Evolutionary conservation across 1,284 basidiomycete genomes (phyloP).

Genomic region (Nidula niveotomentosa): DNA sequence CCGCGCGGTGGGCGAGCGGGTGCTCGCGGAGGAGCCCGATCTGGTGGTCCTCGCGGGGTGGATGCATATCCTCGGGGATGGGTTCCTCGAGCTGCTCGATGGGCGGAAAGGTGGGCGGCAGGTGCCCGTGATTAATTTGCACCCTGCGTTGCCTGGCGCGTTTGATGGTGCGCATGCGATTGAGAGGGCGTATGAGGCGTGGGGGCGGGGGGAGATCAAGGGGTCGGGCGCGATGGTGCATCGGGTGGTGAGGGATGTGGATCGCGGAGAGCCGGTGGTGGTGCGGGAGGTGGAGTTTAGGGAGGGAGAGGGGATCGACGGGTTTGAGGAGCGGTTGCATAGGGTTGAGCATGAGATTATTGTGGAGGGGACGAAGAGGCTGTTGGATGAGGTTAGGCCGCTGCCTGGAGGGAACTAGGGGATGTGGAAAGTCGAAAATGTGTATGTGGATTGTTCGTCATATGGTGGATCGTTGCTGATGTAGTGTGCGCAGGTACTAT

Average conservation of each 20-base stretch:
- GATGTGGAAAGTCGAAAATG: no score
- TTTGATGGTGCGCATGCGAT: conserved; percentile 96
- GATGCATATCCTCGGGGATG: conserved; percentile 76
- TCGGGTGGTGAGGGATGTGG: conserved; percentile 91
- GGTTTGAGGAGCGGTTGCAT: conserved; percentile 83
- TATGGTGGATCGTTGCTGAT: no score
- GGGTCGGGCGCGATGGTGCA: conserved; percentile 94
- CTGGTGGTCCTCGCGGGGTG: conserved; percentile 93
- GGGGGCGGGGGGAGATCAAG: conserved; percentile 76
- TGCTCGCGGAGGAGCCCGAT: conserved; percentile 72
- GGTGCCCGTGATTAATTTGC: conserved; percentile 94
- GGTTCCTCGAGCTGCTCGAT: conserved; percentile 48
- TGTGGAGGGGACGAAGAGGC: conserved; percentile 77
- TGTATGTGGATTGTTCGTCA: no score
- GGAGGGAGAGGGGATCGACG: conserved; percentile 73
- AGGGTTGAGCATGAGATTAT: conserved; percentile 88
- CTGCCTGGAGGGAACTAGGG: no score
- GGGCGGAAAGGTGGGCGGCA: conserved; percentile 24
- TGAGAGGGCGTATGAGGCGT: conserved; percentile 87
- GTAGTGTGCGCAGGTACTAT: no score
- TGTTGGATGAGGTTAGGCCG: conserved; percentile 47
- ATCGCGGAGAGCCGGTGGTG: conserved; percentile 87
- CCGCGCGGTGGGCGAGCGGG: conserved; percentile 73
- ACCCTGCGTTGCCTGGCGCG: conserved; percentile 92
- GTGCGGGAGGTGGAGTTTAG: conserved; percentile 78